Evolutionary conservation across 768 basidiomycete species (phyloP), one percentile per base, ranked within the genome.

Genomic region (Boletus subcaerulescens): DNA sequence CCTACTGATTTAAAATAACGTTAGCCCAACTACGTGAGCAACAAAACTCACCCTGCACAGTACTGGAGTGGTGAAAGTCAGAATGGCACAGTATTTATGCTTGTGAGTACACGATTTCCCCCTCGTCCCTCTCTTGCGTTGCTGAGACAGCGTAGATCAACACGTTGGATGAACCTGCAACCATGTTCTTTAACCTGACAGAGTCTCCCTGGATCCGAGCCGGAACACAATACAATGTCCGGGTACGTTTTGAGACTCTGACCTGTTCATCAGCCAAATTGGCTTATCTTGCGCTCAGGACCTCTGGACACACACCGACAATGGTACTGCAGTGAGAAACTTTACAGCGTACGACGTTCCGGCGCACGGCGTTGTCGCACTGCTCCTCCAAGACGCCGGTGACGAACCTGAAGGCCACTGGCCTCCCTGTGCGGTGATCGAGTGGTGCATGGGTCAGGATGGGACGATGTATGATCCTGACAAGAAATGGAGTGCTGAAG

Each of bases 181-280:
- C 77, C 55, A 74, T 87, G 80, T 77, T 72, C 65, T 87, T 87
- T 71, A 83, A 75, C 55, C 67, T 87, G 49, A 83, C 83, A 5
- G 84, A 87, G 61, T 86, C 85, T 3, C 84, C 86, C 1, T 87
- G 84, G 84, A 81, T 86, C 57, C 77, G 83, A 48, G 84, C 84
- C 4, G 86, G 85, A 42, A 73, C 82, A 44, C 80, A 84, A 62
- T 87, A 87, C 63, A 64, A 76, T n/a, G 80, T 87, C 53, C 75
- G 85, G 55, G 85, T 86, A 60, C 49, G 83, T 45, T 15, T 41
- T n/a, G 14, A 12, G 20, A 18, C 3, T 29, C 31, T 5, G 11
- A 13, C 29, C 4, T 17, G 33, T 56, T 48, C 36, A 3, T 38
- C 38, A 2, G 20, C 14, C 14, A 20, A 22, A 29, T 29, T 22